A percentile compares a stretch with the other conserved stretches of the same genome.
These are phyloP conservation scores for Calycina herbarum DNA, from an alignment of 2,329 filamentous ascomycete genomes.

Conservation along the genomic window DNA sequence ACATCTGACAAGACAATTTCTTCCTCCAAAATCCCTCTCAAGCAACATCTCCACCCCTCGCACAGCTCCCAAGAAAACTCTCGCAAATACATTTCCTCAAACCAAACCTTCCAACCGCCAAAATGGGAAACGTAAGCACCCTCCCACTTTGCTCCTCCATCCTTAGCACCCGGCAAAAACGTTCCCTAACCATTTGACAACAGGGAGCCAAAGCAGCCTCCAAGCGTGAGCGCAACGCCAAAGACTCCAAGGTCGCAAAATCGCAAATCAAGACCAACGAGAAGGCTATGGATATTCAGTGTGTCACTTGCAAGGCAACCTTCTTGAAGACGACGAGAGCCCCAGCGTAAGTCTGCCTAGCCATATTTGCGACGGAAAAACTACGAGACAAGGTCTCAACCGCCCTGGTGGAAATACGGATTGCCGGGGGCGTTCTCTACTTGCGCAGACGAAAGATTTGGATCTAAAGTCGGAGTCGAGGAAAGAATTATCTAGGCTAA, in stretches of 20 bases:
- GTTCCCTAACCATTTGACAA: slow-evolving; percentile 8
- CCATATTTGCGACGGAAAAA: neutral
- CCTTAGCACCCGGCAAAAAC: neutral
- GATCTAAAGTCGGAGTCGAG: neutral
- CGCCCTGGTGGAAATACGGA: neutral
- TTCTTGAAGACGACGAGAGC: slow-evolving; percentile 77
- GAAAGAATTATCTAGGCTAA: neutral
- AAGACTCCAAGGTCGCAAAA: slow-evolving; percentile 59
- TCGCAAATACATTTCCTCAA: neutral
- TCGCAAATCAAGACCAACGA: slow-evolving; percentile 72
- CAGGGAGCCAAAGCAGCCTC: slow-evolving; percentile 67
- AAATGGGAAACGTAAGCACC: slow-evolving; percentile 31
- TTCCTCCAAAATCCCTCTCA: slow-evolving; percentile 2
- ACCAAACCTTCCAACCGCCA: slow-evolving; percentile 6
- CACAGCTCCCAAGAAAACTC: neutral
- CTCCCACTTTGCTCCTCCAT: neutral
- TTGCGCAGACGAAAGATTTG: neutral
- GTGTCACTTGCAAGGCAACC: slow-evolving; percentile 73
- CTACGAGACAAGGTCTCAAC: neutral
- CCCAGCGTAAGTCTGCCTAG: slow-evolving; percentile 57
- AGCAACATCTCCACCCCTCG: slow-evolving; percentile 6
- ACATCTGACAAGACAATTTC: slow-evolving; percentile 7
- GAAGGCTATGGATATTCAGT: slow-evolving; percentile 74
- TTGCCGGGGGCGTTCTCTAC: neutral
- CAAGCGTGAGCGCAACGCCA: slow-evolving; percentile 72